Percentiles rank a stretch among this genome's conserved stretches.
Evolutionary conservation across 208 protist species (phyloP).

Genomic region (Leishmania martiniquensis): DNA sequence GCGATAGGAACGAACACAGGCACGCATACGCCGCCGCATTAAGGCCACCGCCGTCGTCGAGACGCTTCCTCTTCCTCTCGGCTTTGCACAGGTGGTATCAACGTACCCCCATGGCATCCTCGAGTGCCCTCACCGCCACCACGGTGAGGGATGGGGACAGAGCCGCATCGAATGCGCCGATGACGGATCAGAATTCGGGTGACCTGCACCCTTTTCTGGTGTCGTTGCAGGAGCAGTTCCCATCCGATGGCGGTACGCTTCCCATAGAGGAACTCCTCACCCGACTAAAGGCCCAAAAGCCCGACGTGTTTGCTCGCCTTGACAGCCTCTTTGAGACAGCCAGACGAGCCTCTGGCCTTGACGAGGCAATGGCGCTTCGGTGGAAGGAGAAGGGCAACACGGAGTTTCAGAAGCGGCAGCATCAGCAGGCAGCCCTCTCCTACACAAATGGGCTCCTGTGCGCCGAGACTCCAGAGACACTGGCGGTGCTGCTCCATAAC

Average conservation of each 20-base stretch:
- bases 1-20: neutral
- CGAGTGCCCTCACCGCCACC: neutral
- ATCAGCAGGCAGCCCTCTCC: constrained; percentile 53
- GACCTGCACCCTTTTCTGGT: constrained; percentile 52
- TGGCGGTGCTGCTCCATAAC: constrained; percentile 77
- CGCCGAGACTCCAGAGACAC: constrained; percentile 61
- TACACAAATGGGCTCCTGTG: constrained; percentile 83
- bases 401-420: constrained; percentile 48
- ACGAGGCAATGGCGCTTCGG: constrained; percentile 56
- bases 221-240: constrained; percentile 34
- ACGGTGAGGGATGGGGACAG: neutral
- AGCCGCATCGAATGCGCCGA: neutral
- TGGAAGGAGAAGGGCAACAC: constrained; percentile 86
- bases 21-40: neutral
- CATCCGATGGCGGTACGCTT: constrained; percentile 40
- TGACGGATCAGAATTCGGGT: constrained; percentile 49
- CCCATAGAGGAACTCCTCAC: constrained; percentile 56
- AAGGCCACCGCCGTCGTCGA: neutral
- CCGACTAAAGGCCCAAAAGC: constrained; percentile 29
- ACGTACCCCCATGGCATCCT: neutral
- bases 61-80: neutral
- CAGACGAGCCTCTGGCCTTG: constrained; percentile 36
- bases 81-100: neutral
- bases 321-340: constrained; percentile 43
- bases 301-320: constrained; percentile 39